Evolutionary conservation across 2,329 filamentous ascomycete genomes (phyloP).

Genomic region (Rhinocladiella mackenziei): DNA sequence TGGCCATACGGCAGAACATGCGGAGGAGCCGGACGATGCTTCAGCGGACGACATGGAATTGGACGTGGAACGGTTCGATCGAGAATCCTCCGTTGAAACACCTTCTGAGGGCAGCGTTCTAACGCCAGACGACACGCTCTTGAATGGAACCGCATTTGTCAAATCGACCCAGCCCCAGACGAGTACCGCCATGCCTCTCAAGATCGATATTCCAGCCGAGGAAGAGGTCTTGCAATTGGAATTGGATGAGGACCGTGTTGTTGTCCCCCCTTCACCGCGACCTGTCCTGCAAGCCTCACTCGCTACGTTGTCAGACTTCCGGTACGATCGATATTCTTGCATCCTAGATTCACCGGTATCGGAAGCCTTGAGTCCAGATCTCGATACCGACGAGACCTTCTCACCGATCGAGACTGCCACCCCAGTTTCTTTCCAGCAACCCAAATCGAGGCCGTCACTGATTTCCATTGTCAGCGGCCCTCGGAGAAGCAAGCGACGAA

Average conservation of each 20-base stretch:
- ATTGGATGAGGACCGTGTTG: constrained; percentile 11
- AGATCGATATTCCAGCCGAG: constrained; percentile 17
- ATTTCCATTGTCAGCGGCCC: constrained; percentile 24
- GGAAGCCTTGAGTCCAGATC: constrained; percentile 14
- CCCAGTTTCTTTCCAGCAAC: constrained; percentile 25
- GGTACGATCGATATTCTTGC: constrained; percentile 24
- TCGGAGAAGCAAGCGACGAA: constrained; percentile 14
- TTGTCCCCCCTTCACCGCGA: constrained; percentile 15
- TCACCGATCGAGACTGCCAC: constrained; percentile 28
- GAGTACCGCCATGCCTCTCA: constrained; percentile 8
- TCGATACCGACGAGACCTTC: constrained; percentile 18
- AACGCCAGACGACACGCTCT: constrained; percentile 16
- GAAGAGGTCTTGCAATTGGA: constrained; percentile 11
- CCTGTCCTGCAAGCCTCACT: constrained; percentile 23
- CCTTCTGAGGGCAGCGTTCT: constrained; percentile 19
- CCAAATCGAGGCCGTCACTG: constrained; percentile 24
- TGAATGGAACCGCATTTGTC: constrained; percentile 10
- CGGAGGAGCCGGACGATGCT: constrained; percentile 1
- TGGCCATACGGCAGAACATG: constrained; percentile 9
- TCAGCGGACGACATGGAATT: constrained; percentile 6
- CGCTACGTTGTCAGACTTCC: constrained; percentile 23
- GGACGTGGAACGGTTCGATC: constrained; percentile 12
- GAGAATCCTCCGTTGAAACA: constrained; percentile 21
- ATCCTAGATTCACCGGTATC: constrained; percentile 18
- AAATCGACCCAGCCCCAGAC: background rate